A percentile compares a stretch with the other conserved stretches of the same genome.
Conservation (phyloP, 371 early-diverging fungal species). For the Mortierella polycephala region DNA sequence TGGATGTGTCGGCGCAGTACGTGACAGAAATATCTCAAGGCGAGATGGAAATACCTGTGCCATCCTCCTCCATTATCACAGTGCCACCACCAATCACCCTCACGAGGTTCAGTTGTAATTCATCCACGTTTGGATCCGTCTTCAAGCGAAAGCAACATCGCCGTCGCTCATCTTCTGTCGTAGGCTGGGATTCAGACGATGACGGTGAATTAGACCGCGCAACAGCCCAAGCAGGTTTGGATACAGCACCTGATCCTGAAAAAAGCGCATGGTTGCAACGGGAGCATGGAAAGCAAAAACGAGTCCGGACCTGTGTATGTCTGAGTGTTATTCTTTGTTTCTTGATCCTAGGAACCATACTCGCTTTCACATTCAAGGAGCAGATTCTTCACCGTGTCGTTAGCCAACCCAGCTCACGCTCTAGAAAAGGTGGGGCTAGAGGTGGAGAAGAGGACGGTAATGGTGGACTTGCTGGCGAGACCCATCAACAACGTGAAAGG, state of each 20-base stretch:
- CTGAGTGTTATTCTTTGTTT: slow-evolving; percentile 33
- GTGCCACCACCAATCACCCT: slow-evolving; percentile 27
- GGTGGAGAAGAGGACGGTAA: not conserved
- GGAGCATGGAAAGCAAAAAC: slow-evolving; percentile 26
- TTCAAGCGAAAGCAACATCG: slow-evolving; percentile 53
- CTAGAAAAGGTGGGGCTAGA: not conserved
- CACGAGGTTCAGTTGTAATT: slow-evolving; percentile 43
- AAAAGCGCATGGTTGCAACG: slow-evolving; percentile 36
- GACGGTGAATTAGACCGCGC: slow-evolving; percentile 21
- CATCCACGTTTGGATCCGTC: slow-evolving; percentile 56
- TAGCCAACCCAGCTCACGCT: not conserved
- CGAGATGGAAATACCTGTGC: not conserved
- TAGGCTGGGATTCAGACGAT: slow-evolving; percentile 41
- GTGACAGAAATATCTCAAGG: too few species aligned
- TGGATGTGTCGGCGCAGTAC: too few species aligned
- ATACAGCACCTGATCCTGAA: slow-evolving; percentile 4
- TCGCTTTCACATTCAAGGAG: slow-evolving; percentile 24
- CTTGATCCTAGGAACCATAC: slow-evolving; percentile 27
- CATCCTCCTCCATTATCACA: slow-evolving; percentile 1
- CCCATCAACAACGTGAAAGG: not conserved
- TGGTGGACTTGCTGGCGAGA: not conserved
- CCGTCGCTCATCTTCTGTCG: slow-evolving; percentile 17
- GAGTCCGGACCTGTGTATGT: slow-evolving; percentile 33
- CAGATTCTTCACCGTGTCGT: slow-evolving; percentile 9
- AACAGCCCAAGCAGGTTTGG: not conserved